A percentile compares a stretch with the other conserved stretches of the same genome.
Evolutionary conservation across 2,329 filamentous ascomycete species (phyloP).

Genomic region (Fusarium fracticaudum): DNA sequence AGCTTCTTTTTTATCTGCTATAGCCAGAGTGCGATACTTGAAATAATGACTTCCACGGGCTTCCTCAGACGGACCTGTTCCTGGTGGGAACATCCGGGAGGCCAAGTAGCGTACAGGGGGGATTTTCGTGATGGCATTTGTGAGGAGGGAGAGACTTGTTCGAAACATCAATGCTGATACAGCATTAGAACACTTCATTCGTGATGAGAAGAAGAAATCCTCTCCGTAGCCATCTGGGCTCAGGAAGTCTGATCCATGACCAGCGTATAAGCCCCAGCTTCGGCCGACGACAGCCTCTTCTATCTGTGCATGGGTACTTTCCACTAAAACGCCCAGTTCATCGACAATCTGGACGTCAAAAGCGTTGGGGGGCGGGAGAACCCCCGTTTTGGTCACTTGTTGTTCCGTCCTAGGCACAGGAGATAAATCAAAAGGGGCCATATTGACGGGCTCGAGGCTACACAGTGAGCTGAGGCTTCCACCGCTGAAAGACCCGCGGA

Average conservation of each 20-base stretch:
- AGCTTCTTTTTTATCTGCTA: constrained; percentile 7
- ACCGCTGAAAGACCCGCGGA: constrained; percentile 24
- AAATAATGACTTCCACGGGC: constrained; percentile 17
- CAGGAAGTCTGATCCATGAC: not conserved
- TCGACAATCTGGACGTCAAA: not conserved
- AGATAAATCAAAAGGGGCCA: constrained; percentile 1
- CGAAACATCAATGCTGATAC: constrained; percentile 3
- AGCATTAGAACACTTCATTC: constrained; percentile 1
- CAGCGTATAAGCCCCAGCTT: constrained; percentile 22
- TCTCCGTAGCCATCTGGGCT: not conserved
- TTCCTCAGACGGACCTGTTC: constrained; percentile 28
- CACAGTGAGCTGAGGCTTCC: constrained; percentile 34
- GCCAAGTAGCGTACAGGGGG: constrained; percentile 17
- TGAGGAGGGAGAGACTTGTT: constrained; percentile 5
- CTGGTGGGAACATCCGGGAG: constrained; percentile 21
- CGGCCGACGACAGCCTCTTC: constrained; percentile 30
- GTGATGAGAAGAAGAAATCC: constrained; percentile 11
- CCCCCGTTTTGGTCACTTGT: not conserved
- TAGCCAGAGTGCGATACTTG: constrained; percentile 21
- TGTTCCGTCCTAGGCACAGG: not conserved
- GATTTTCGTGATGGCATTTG: constrained; percentile 7
- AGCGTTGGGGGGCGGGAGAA: not conserved
- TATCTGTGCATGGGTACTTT: constrained; percentile 20
- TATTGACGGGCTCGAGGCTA: not conserved
- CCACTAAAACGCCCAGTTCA: constrained; percentile 1